Percentiles rank a stretch among this genome's conserved stretches.
Evolutionary conservation across 164 flowering plant species (phyloP).

Genomic region (Pachysandra terminalis): DNA sequence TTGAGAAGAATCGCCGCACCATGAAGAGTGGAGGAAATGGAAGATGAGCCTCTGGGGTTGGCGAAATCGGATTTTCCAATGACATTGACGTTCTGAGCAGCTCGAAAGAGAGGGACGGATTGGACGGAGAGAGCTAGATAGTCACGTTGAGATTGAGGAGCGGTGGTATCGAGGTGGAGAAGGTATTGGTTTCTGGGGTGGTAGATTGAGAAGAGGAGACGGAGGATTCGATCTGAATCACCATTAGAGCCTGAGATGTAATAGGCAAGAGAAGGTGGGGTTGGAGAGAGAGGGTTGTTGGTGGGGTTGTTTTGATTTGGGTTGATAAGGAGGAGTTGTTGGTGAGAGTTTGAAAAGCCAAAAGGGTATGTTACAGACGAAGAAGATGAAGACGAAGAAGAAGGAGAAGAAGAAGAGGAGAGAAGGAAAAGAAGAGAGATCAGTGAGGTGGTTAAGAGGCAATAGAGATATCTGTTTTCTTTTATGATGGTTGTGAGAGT

Average conservation of each 20-base stretch:
- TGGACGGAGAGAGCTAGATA: slow-evolving; percentile 49
- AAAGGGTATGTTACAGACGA: slow-evolving; percentile 12
- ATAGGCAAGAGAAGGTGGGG: slow-evolving; percentile 80
- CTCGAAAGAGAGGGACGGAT: slow-evolving; percentile 45
- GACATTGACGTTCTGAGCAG: slow-evolving; percentile 71
- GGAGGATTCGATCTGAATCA: slow-evolving; percentile 51
- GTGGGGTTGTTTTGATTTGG: slow-evolving; percentile 5
- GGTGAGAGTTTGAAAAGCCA: slow-evolving; percentile 2
- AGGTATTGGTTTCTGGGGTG: slow-evolving; percentile 79
- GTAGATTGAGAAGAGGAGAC: slow-evolving; percentile 67
- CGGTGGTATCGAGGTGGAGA: slow-evolving; percentile 73
- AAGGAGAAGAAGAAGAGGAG: slow-evolving; percentile 22
- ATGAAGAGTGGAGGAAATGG: slow-evolving; percentile 60
- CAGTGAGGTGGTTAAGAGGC: slow-evolving; percentile 26
- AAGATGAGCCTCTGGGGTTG: slow-evolving; percentile 53
- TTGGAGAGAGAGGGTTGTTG: slow-evolving; percentile 17
- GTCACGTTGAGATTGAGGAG: slow-evolving; percentile 47
- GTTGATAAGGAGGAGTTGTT: slow-evolving; percentile 7
- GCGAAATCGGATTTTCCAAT: slow-evolving; percentile 67
- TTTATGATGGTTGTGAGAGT: slow-evolving; percentile 6
- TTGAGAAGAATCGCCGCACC: no score
- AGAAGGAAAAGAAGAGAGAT: slow-evolving; percentile 37
- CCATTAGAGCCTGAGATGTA: slow-evolving; percentile 63
- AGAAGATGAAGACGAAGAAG: slow-evolving; percentile 16
- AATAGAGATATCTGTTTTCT: slow-evolving; percentile 19